These are phyloP conservation scores for Hymenoscyphus occultus DNA, from an alignment of 2,329 filamentous ascomycete species.

Conservation along the genomic window DNA sequence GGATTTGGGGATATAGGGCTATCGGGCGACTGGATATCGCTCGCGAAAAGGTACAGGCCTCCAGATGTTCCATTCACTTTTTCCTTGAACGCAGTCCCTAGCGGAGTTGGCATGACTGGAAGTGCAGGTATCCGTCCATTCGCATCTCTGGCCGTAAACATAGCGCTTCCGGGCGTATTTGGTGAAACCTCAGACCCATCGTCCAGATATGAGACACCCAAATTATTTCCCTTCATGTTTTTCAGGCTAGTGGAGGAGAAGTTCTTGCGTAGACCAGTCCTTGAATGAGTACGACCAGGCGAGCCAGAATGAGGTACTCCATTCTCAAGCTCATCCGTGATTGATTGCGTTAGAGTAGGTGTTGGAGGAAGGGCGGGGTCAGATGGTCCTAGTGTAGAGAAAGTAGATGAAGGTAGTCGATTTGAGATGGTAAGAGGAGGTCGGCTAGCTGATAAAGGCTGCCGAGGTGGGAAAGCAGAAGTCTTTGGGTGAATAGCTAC, in stretches of 20 bases:
- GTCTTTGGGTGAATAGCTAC: slow-evolving; percentile 29
- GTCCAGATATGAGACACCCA: slow-evolving; percentile 62
- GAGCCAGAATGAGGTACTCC: slow-evolving; percentile 48
- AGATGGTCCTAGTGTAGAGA: slow-evolving; percentile 26
- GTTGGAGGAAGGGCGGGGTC: slow-evolving; percentile 35
- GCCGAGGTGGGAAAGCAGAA: slow-evolving; percentile 28
- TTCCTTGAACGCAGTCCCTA: slow-evolving; percentile 59
- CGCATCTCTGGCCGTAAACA: slow-evolving; percentile 42
- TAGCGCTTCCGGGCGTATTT: slow-evolving; percentile 66
- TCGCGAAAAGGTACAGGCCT: slow-evolving; percentile 80
- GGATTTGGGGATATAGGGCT: slow-evolving; percentile 64
- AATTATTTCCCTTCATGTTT: slow-evolving; percentile 70
- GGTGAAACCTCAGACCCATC: slow-evolving; percentile 65
- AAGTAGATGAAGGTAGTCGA: slow-evolving; percentile 32
- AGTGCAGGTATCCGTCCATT: slow-evolving; percentile 50
- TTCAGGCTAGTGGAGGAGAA: slow-evolving; percentile 68
- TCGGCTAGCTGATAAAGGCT: slow-evolving; percentile 17
- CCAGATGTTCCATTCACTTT: slow-evolving; percentile 56
- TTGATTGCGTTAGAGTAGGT: slow-evolving; percentile 32
- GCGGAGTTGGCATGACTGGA: slow-evolving; percentile 66
- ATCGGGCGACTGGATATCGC: slow-evolving; percentile 68
- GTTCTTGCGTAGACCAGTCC: slow-evolving; percentile 56
- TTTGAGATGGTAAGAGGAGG: slow-evolving; percentile 28
- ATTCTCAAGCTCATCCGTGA: slow-evolving; percentile 37
- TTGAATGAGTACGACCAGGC: slow-evolving; percentile 48